A percentile compares a stretch with the other conserved stretches of the same genome.
phyloP scores from a whole-genome alignment of 2,329 filamentous ascomycete species.

The Fusarium pilosicola region DNA sequence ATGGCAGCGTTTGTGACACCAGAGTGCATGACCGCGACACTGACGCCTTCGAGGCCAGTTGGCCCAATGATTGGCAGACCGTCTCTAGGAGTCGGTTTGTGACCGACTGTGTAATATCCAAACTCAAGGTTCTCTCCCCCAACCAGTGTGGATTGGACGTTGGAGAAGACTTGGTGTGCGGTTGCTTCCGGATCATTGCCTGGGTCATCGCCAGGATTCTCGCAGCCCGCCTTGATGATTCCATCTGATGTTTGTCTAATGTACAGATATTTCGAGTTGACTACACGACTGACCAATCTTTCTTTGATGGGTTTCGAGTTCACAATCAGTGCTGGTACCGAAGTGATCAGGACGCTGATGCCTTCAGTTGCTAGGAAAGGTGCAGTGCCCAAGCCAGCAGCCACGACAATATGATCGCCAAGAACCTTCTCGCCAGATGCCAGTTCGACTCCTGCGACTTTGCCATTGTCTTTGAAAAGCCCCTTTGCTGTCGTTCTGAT shows the following conservation, averaged over 20 bases:
- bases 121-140: constrained; percentile 3
- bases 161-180: constrained; percentile 5
- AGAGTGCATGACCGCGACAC: constrained; percentile 31
- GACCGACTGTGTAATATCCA: constrained; percentile 12
- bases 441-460: background rate
- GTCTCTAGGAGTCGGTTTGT: constrained; percentile 21
- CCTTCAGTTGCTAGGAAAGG: constrained; percentile 4
- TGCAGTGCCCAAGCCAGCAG: constrained; percentile 19
- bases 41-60: constrained; percentile 13
- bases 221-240: constrained; percentile 13
- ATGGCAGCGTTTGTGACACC: constrained; percentile 31
- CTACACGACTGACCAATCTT: background rate
- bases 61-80: constrained; percentile 26
- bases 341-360: background rate
- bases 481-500: background rate
- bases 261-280: constrained; percentile 25
- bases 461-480: background rate
- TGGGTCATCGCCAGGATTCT: constrained; percentile 25
- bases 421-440: background rate
- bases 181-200: constrained; percentile 18
- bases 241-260: constrained; percentile 25
- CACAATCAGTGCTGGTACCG: constrained; percentile 18
- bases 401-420: constrained; percentile 18
- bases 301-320: constrained; percentile 11
- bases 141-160: background rate